Evolutionary conservation across 345 rosid species (phyloP), one percentile per base, ranked within the genome.

Genomic region (Eucalyptus regnans): DNA sequence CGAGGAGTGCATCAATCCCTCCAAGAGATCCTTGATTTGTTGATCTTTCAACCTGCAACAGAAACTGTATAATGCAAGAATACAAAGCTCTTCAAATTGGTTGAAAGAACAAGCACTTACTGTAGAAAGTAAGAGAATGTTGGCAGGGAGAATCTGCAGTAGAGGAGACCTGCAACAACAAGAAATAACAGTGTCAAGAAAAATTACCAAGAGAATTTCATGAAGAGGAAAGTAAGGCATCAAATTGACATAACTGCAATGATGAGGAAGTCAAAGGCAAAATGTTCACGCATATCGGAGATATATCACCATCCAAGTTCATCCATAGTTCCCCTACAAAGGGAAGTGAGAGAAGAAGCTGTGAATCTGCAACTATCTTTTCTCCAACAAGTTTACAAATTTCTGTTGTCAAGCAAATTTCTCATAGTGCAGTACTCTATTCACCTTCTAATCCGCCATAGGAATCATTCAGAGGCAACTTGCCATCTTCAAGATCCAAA

Each of bases 1-100:
- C 99, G 68, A 97, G 97, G 86, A 97, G 91, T 87, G 99, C 99
- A 93, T 97, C 97, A 84, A 96, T 94, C 90, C 98, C 97, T 12
- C 95, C 94, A 90, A 97, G 97, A 90, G 98, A 97, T 90, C 97
- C 98, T 90, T 92, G 94, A 93, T 94, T 95, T 62, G 97, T 92
- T 92, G 93, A 89, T 90, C 93, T 93, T 92, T 97, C 99, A 89
- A 96, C 93, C 99, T 97, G 88, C 87, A 87, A 89, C 88, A 86
- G 41, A 86, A 79, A 37, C 33, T 49, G 51, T 25, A 33, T 37
- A 64, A n/a, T 41, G 43, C 58, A 0, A 48, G 46, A 88, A 85
- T 88, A 80, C 88, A 88, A 62, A 52, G 56, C 85, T 51, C 62
- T 64, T 88, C 41, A 51, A 84, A 88, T 87, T 87, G 86, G 88